Conservation (phyloP, 495 filamentous ascomycete species). For the Thermothielavioides terrestris region DNA sequence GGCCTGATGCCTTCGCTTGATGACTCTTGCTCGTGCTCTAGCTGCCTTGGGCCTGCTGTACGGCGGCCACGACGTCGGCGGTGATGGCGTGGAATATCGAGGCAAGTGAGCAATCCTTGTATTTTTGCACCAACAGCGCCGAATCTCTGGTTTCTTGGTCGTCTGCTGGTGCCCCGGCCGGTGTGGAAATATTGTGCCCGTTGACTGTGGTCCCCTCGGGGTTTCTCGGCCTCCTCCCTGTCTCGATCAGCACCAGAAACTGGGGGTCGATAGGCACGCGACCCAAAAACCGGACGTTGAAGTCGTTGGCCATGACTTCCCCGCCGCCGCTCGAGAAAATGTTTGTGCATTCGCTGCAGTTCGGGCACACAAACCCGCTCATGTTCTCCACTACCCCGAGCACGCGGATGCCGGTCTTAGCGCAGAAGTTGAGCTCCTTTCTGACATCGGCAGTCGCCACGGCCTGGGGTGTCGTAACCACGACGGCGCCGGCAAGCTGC, state of each 20-base stretch:
- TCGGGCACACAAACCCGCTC: slow-evolving; percentile 92
- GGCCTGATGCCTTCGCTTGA: too few species aligned
- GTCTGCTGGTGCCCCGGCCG: neutral
- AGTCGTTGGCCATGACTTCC: slow-evolving; percentile 79
- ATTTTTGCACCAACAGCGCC: slow-evolving; percentile 64
- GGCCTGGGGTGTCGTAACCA: slow-evolving; percentile 94
- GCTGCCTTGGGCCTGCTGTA: too few species aligned
- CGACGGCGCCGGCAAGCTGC: slow-evolving; percentile 68
- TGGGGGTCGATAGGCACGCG: slow-evolving; percentile 81
- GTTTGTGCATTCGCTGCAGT: slow-evolving; percentile 88
- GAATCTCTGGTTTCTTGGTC: slow-evolving; percentile 37
- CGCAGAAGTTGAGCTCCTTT: slow-evolving; percentile 95
- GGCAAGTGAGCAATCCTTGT: slow-evolving; percentile 66
- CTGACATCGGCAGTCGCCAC: slow-evolving; percentile 86
- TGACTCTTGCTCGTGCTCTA: neutral
- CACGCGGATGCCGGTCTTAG: slow-evolving; percentile 70
- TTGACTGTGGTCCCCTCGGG: slow-evolving; percentile 42
- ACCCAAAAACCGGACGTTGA: slow-evolving; percentile 74
- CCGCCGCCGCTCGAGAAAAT: slow-evolving; percentile 87
- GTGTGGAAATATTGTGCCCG: slow-evolving; percentile 35
- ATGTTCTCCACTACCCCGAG: slow-evolving; percentile 96
- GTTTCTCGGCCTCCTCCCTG: slow-evolving; percentile 41
- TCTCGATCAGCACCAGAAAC: slow-evolving; percentile 47
- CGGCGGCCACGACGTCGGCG: slow-evolving; percentile 18
- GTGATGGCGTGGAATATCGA: slow-evolving; percentile 61